Base-by-base conservation (phyloP, 1,284 basidiomycete species). In the Mycena sp. region DNA sequence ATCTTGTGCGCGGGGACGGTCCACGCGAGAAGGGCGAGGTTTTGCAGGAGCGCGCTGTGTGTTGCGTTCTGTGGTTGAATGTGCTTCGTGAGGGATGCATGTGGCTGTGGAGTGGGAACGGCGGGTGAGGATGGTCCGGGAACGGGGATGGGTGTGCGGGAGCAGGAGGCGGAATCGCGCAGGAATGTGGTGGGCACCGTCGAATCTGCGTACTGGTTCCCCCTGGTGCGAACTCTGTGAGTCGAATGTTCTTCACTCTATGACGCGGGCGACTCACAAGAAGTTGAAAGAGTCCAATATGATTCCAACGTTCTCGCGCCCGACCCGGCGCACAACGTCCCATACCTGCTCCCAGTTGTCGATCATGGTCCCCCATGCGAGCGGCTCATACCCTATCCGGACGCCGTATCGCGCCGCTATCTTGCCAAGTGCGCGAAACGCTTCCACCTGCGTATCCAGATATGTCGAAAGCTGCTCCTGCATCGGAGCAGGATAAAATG, bases 271-370 rank as follows among this genome's bases (percentile, higher is more conserved):
- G 23, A 28, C 61, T 62, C 28, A 58, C 56, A 59, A 25, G 63
- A 2, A 63, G 59, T 73, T 72, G 45, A 73, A 73, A 16, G 71
- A 71, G 58, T 73, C 71, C 7, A 72, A 46, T 26, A 72, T 67
- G 54, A 73, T 52, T 2, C 72, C 72, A n/a, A 73, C 70, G 44
- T 73, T 73, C 32, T 68, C 62, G 55, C 63, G 64, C 41, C 69
- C 68, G 6, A 71, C 69, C 17, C 65, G 59, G 45, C 64, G 65
- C 0, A 72, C 72, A 32, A 73, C 67, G 16, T 73, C 62, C 72
- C 72, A 73, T n/a, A 72, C 71, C 44, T 68, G 68, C 51, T 70
- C 67, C 72, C 72, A 73, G 46, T 67, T 69, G 45, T 71, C 57
- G 16, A 72, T 56, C 19, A 71, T 61, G 2, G 71, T 71, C 32